phyloP scores from a whole-genome alignment of 306 rosid genomes.

The Glycine tomentella region DNA sequence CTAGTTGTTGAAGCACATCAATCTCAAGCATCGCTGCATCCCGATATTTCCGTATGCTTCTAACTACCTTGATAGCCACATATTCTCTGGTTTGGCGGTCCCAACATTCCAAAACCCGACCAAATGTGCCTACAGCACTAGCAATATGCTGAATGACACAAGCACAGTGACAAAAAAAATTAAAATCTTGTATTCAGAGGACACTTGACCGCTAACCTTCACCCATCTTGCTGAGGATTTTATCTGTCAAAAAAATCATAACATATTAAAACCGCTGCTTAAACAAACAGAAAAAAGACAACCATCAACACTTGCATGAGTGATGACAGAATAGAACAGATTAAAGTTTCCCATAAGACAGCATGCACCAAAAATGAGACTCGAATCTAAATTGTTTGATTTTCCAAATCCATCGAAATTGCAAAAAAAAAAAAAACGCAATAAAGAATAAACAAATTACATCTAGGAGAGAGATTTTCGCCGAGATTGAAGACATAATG shows the following conservation, averaged over 20 bases:
- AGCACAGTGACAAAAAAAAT: slow-evolving; percentile 66
- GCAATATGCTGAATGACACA: slow-evolving; percentile 92
- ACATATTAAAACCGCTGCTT: slow-evolving; percentile 2
- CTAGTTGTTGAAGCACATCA: slow-evolving; percentile 78
- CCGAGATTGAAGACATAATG: slow-evolving; percentile 85
- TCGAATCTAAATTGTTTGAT: background rate
- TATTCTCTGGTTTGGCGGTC: slow-evolving; percentile 86
- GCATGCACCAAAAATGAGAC: background rate
- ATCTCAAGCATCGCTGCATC: slow-evolving; percentile 97
- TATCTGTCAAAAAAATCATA: slow-evolving; percentile 62
- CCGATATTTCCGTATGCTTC: slow-evolving; percentile 87
- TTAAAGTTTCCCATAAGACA: background rate
- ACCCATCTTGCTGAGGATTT: slow-evolving; percentile 95
- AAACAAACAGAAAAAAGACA: background rate
- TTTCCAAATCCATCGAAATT: slow-evolving; percentile 5
- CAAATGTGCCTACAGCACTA: slow-evolving; percentile 99
- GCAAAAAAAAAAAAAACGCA: background rate
- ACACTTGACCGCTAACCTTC: slow-evolving; percentile 99
- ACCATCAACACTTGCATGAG: background rate
- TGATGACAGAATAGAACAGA: background rate
- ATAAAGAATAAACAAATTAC: slow-evolving; percentile 45
- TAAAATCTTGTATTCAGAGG: slow-evolving; percentile 83
- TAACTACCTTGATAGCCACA: slow-evolving; percentile 90
- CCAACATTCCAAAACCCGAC: slow-evolving; percentile 99
- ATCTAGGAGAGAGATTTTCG: slow-evolving; percentile 96